Evolutionary conservation across 1,284 basidiomycete species (phyloP).

Genomic region (Ganoderma multipileum): DNA sequence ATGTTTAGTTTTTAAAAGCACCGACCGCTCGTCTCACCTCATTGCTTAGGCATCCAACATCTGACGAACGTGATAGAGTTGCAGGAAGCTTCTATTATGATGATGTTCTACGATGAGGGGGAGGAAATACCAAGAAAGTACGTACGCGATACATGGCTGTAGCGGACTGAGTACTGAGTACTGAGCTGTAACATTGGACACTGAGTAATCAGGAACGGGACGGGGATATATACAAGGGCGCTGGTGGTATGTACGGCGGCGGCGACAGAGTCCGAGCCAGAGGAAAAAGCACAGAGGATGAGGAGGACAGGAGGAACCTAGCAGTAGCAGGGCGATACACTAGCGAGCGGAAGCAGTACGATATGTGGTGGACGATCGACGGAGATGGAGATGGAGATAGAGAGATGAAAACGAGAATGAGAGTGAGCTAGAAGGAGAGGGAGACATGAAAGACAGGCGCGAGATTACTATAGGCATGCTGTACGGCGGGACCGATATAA

Average conservation of each 20-base stretch:
- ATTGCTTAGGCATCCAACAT: background rate
- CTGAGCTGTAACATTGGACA: background rate
- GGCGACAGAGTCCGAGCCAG: conserved; percentile 8
- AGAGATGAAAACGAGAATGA: background rate
- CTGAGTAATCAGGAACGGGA: background rate
- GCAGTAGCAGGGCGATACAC: conserved; percentile 5
- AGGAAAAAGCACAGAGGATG: conserved; percentile 4
- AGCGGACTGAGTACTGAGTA: background rate
- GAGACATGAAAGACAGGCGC: background rate
- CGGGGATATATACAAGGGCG: conserved; percentile 22
- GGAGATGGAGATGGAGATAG: background rate
- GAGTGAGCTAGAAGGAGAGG: background rate
- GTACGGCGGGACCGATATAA: conserved; percentile 1
- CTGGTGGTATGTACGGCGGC: conserved; percentile 3
- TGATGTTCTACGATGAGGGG: conserved; percentile 3
- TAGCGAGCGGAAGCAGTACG: conserved; percentile 8
- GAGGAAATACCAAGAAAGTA: conserved; percentile 9
- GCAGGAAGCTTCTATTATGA: conserved; percentile 1
- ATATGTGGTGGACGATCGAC: conserved; percentile 1
- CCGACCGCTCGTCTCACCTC: background rate
- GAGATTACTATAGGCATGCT: conserved; percentile 5
- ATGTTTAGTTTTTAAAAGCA: background rate
- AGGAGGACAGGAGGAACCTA: background rate
- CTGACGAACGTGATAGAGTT: background rate
- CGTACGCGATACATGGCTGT: conserved; percentile 24